Conservation (phyloP, 1,284 basidiomycete genomes). For the Schizopora paradoxa region DNA sequence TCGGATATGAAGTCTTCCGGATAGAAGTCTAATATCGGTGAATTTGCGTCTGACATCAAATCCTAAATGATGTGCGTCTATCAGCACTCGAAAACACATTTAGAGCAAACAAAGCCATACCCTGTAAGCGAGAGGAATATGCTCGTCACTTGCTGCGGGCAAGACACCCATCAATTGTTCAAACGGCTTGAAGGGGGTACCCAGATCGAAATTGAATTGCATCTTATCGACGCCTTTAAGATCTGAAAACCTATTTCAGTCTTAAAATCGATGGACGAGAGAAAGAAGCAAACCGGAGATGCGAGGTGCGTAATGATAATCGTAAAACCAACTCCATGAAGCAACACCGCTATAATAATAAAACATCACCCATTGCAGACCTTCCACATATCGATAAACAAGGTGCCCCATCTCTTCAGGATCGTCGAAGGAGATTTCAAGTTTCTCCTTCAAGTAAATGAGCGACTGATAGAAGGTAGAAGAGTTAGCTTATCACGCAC, state of each 20-base stretch:
- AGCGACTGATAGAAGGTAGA: conserved; percentile 1
- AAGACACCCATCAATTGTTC: conserved; percentile 99
- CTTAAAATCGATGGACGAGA: conserved; percentile 2
- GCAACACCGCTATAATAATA: conserved; percentile 98
- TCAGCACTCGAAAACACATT: conserved; percentile 9
- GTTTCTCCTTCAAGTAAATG: conserved; percentile 55
- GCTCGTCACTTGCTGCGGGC: conserved; percentile 83
- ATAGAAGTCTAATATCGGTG: conserved; percentile 94
- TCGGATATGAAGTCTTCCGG: conserved; percentile 88
- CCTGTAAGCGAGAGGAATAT: conserved; percentile 82
- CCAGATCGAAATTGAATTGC: conserved; percentile 82
- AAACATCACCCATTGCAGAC: conserved; percentile 97
- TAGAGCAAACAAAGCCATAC: conserved; percentile 36
- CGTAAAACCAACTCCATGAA: conserved; percentile 99
- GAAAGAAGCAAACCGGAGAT: conserved; percentile 67
- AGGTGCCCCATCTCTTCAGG: conserved; percentile 64
- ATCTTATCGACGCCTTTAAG: conserved; percentile 72
- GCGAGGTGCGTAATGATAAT: conserved; percentile 95
- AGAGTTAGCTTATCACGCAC: conserved; percentile 36
- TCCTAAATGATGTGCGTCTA: conserved; percentile 44
- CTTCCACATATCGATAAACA: conserved; percentile 84
- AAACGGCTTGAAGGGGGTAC: conserved; percentile 88
- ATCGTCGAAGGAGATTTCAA: conserved; percentile 73
- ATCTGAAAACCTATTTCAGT: conserved; percentile 44
- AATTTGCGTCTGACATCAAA: conserved; percentile 83